Percentiles rank a stretch among this genome's conserved stretches.
Evolutionary conservation across 805 yeast genomes (phyloP).

Genomic region (Kregervanrija fluxuum): DNA sequence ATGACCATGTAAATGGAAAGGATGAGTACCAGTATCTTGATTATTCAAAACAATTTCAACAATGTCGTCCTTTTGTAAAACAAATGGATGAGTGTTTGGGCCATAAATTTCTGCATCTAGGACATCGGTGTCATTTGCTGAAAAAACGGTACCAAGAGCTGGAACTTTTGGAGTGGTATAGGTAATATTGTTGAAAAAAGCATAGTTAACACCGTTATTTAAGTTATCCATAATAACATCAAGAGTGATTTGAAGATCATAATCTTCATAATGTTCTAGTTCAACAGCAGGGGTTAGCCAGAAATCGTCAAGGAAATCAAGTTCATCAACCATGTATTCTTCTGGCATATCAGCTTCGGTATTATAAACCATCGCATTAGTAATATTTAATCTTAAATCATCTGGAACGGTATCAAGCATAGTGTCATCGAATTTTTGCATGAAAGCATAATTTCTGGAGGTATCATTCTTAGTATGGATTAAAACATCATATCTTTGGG

Average conservation of each 20-base stretch:
- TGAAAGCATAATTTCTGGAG: constrained; percentile 66
- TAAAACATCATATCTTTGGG: constrained; percentile 85
- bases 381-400: constrained; percentile 61
- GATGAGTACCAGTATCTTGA: constrained; percentile 87
- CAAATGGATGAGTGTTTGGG: constrained; percentile 67
- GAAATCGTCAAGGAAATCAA: constrained; percentile 69
- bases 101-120: constrained; percentile 60
- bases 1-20: constrained; percentile 97
- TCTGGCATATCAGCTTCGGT: constrained; percentile 34
- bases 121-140: constrained; percentile 53
- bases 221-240: constrained; percentile 81
- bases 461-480: constrained; percentile 62
- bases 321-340: constrained; percentile 39
- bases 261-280: constrained; percentile 50
- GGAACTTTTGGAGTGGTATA: constrained; percentile 83
- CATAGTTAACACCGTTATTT: constrained; percentile 83
- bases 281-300: constrained; percentile 57
- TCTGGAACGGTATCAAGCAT: constrained; percentile 75
- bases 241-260: constrained; percentile 63
- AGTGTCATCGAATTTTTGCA: constrained; percentile 70
- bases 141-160: constrained; percentile 66
- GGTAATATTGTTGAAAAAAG: constrained; percentile 88
- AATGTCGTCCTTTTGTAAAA: constrained; percentile 57
- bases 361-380: constrained; percentile 59
- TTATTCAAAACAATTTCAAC: constrained; percentile 82